Base-by-base conservation (phyloP, 768 basidiomycete species). In the Termitomyces bulborhizus region DNA sequence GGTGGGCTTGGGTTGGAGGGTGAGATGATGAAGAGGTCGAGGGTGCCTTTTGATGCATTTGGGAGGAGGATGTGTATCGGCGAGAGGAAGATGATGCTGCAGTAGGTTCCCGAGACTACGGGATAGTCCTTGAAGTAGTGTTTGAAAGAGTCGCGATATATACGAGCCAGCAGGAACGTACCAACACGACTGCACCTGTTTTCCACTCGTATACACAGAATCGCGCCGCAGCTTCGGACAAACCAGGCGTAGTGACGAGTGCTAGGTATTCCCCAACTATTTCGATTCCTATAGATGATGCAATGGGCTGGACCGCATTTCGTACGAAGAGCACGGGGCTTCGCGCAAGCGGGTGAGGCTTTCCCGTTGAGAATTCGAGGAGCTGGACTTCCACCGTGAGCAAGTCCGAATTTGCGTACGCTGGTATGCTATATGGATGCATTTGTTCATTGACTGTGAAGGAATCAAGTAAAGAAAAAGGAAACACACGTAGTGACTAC, bases 191-290 rank as follows among this genome's bases (percentile, higher is more conserved):
- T 7, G 57, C 59, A 5, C 72, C 73, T 0, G 68, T 73, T 57
- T 66, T 68, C 79, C 79, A 81, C 27, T 79, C 67, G 52, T 68
- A 78, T 1, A 79, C 63, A 46, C 69, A 77, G 16, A 81, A 61
- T 4, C 60, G 58, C 53, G 76, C 71, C 4, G 61, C 44, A 0
- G 59, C 61, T 2, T 47, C 51, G 26, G 34, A 31, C 1, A 46
- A 43, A 24, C 62, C 57, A 52, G 68, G 69, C 3, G 66, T 63
- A 4, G 73, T 65, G 6, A 75, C 62, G 1, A 80, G 67, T 1
- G 76, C 73, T 3, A 79, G 63, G 57, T 74, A 64, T 11, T 75
- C 69, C 15, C 77, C 78, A 12, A 77, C 76, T 42, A 77, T 73
- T 56, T 78, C 77, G 31, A 79, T 68, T 11, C 71, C 71, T n/a